Evolutionary conservation across 805 yeast species (phyloP).

Genomic region (Saccharomycopsis capsularis): DNA sequence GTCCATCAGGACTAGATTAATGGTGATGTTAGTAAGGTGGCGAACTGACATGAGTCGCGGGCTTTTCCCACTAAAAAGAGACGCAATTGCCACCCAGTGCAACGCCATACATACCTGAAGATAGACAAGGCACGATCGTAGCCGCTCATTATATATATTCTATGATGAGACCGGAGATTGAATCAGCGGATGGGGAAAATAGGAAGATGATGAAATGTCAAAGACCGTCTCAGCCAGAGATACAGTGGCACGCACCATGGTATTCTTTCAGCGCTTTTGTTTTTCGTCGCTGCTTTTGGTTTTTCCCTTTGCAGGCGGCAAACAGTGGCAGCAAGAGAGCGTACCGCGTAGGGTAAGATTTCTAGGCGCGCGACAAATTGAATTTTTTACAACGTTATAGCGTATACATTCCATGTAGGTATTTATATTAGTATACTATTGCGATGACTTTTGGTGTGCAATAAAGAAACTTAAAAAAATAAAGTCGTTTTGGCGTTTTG

Average conservation of each 20-base stretch:
- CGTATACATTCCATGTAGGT: too few species aligned
- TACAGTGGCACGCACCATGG: not conserved
- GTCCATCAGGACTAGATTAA: constrained; percentile 82
- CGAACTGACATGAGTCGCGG: not conserved
- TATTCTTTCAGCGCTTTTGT: not conserved
- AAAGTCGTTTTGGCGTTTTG: too few species aligned
- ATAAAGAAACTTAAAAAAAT: too few species aligned
- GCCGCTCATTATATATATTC: constrained; percentile 69
- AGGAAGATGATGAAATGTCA: not conserved
- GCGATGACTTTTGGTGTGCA: too few species aligned
- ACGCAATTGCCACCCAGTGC: not conserved
- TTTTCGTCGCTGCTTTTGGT: not conserved
- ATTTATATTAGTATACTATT: too few species aligned
- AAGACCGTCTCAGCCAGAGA: not conserved
- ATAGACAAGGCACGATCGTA: constrained; percentile 98
- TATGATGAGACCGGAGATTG: not conserved
- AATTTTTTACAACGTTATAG: too few species aligned
- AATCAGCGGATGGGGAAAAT: not conserved
- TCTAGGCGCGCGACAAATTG: too few species aligned
- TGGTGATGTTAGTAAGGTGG: constrained; percentile 29
- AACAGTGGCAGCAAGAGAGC: not conserved
- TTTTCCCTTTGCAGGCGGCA: not conserved
- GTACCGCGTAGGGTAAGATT: too few species aligned
- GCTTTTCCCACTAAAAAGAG: not conserved
- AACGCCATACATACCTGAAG: constrained; percentile 62